Base-by-base conservation (phyloP, 345 rosid species). In the Schrenkiella parvula region DNA sequence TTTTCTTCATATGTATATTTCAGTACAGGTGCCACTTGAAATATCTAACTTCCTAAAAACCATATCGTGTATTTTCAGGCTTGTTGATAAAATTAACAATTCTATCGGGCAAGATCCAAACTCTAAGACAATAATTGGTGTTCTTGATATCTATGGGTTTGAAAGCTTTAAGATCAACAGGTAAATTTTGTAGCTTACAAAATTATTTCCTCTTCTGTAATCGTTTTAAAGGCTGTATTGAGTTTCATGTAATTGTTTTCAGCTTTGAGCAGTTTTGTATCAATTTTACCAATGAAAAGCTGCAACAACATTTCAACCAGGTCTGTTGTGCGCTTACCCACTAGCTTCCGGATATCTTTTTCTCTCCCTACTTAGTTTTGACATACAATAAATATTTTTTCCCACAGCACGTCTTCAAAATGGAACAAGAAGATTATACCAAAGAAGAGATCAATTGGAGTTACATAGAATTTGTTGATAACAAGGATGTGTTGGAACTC, bases 261-360 rank as follows among this genome's bases (percentile, higher is more conserved):
- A 91, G 99, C 81, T 95, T 95, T 83, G 99, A 95, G 83, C 98
- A 95, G 87, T 95, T 95, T 75, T 95, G 99, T 72, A 95, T 95
- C 82, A 95, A 95, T 82, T 95, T 89, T 73, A 95, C 99, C 35
- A 95, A 95, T 81, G 99, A 95, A 82, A 95, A 95, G 77, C 86
- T 95, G 80, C 99, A 95, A 79, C 99, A 95, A 75, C 99, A 95
- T 79, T 95, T 95, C 86, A 95, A 95, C 79, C 98, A 91, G 97
- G 99, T 91, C 70, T n/a, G 68, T 47, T 62, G 47, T 52, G 71
- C 64, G 57, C 44, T 61, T 34, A 52, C 39, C 21, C 42, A 44
- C n/a, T 63, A 26, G 46, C 19, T 61, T 61, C 46, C n/a, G 2
- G 15, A 25, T 43, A 28, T 14, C 1, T 39, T 6, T 63, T 54